phyloP scores from a whole-genome alignment of 202 grass and related monocot genomes.

The Zoysia matrella region DNA sequence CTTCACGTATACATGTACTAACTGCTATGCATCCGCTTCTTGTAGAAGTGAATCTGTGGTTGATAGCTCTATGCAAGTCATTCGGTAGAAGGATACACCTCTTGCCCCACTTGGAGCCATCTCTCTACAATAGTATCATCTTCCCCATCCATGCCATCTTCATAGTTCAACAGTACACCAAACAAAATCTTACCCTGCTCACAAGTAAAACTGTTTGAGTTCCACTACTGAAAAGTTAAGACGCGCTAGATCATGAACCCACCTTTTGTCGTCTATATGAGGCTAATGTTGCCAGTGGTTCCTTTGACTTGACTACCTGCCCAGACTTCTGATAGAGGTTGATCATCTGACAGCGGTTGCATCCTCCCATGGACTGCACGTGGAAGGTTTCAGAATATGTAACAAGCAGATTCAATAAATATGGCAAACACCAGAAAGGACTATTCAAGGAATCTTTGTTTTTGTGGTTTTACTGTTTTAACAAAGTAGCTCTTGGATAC shows the following conservation, averaged over 20 bases:
- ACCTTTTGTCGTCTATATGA: constrained; percentile 87
- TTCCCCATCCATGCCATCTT: constrained; percentile 49
- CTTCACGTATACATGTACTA: constrained; percentile 2
- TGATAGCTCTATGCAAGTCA: background rate
- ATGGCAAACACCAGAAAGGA: constrained; percentile 2
- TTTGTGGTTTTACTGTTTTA: background rate
- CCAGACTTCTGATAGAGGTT: constrained; percentile 69
- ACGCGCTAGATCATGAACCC: background rate
- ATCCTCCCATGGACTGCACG: constrained; percentile 88
- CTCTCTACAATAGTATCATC: constrained; percentile 47
- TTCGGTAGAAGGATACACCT: too few species aligned
- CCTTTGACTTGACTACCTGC: constrained; percentile 71
- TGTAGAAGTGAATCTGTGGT: background rate
- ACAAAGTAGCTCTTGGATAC: background rate
- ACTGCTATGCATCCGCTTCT: background rate
- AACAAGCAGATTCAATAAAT: background rate
- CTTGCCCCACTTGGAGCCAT: constrained; percentile 59
- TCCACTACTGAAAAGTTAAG: background rate
- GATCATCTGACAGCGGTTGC: constrained; percentile 97
- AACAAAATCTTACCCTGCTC: constrained; percentile 91
- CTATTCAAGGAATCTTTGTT: background rate
- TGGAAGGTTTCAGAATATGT: background rate
- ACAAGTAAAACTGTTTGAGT: constrained; percentile 8
- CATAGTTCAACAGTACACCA: constrained; percentile 75
- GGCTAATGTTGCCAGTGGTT: constrained; percentile 88